phyloP scores from a whole-genome alignment of 73 alveolate genomes.

The Tetrahymena malaccensis region DNA sequence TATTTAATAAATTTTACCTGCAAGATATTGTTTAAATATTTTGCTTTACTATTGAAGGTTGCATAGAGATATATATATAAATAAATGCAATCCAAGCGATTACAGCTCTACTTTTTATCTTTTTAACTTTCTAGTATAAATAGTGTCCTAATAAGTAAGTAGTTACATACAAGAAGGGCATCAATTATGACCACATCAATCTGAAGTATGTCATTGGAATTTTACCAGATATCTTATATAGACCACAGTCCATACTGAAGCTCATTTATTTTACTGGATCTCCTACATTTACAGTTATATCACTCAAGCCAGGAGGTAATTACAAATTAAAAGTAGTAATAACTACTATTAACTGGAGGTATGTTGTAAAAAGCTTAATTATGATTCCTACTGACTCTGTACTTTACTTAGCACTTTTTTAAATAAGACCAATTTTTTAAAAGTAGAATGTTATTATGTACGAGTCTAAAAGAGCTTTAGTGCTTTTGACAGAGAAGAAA shows the following conservation, averaged over 20 bases:
- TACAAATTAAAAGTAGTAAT: conserved; percentile 4
- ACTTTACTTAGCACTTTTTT: neutral
- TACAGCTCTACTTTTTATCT: neutral
- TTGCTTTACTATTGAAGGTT: neutral
- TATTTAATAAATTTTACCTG: too few relatives aligned
- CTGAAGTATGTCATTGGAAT: conserved; percentile 18
- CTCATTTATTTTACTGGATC: conserved; percentile 23
- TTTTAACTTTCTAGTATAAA: neutral
- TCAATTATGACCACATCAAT: conserved; percentile 21
- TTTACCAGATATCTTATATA: neutral
- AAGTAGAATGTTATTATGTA: neutral
- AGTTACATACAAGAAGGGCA: conserved; percentile 7
- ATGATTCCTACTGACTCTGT: conserved; percentile 1
- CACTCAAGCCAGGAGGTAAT: conserved; percentile 1
- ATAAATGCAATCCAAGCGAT: conserved; percentile 15
- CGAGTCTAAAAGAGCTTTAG: conserved; percentile 5
- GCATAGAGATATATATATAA: neutral
- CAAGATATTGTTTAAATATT: neutral
- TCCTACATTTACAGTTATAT: conserved; percentile 7
- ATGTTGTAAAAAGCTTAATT: conserved; percentile 21
- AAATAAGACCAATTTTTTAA: neutral
- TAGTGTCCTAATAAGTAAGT: neutral
- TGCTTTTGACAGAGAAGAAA: conserved; percentile 23
- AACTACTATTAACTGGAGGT: conserved; percentile 5
- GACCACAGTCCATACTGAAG: conserved; percentile 20